phyloP scores from a whole-genome alignment of 2,329 filamentous ascomycete species.

The Bertia moriformis region DNA sequence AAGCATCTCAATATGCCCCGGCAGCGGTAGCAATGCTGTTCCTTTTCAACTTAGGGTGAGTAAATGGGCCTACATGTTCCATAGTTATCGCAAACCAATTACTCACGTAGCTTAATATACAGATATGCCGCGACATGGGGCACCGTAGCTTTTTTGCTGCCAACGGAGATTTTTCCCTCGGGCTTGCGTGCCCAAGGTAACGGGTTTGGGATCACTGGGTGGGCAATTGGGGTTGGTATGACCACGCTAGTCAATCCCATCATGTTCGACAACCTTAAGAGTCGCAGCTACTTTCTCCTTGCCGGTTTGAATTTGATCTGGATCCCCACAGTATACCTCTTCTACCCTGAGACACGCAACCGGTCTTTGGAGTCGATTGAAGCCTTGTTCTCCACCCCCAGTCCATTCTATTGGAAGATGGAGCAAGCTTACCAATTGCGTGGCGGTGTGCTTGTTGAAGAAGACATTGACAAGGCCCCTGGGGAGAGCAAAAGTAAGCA shows the following conservation, averaged over 20 bases:
- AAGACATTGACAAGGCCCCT: too few relatives aligned
- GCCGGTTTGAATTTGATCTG: conserved; percentile 32
- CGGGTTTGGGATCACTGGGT: conserved; percentile 41
- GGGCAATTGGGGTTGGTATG: conserved; percentile 41
- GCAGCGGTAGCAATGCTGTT: conserved; percentile 31
- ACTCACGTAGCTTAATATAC: too few relatives aligned
- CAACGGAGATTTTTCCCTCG: conserved; percentile 40
- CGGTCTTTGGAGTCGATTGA: conserved; percentile 35
- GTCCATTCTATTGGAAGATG: conserved; percentile 28
- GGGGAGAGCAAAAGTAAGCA: too few relatives aligned
- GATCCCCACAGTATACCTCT: conserved; percentile 32
- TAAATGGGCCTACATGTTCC: neutral
- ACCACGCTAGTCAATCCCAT: conserved; percentile 35
- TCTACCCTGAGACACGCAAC: conserved; percentile 25
- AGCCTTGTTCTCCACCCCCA: conserved; percentile 28
- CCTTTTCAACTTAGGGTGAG: conserved; percentile 27
- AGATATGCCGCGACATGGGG: conserved; percentile 34
- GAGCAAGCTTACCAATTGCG: conserved; percentile 19
- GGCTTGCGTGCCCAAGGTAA: conserved; percentile 43
- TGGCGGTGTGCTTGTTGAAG: conserved; percentile 13
- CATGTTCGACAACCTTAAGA: conserved; percentile 29
- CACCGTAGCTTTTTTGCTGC: conserved; percentile 30
- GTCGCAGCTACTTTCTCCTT: conserved; percentile 34
- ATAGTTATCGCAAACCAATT: too few relatives aligned
- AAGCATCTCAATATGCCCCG: conserved; percentile 22